Conservation (phyloP, 345 rosid species). For the Arabidopsis thaliana region TAIR10.1 NC_003076.8:25244501-25245000, state of each 20-base stretch:
- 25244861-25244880: conserved; percentile 97
- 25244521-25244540: not conserved
- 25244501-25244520: not conserved
- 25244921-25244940: conserved; percentile 99
- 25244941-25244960: conserved; percentile 57
- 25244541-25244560: conserved; percentile 92
- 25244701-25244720: conserved; percentile 64
- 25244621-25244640: conserved; percentile 92
- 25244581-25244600: conserved; percentile 97
- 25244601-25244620: conserved; percentile 80
- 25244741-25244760: not conserved
- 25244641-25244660: conserved; percentile 94
- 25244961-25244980: not conserved
- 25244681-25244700: conserved; percentile 89
- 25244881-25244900: conserved; percentile 94
- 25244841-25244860: conserved; percentile 83
- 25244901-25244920: conserved; percentile 97
- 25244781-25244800: conserved; percentile 16
- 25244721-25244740: conserved; percentile 50
- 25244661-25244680: conserved; percentile 91
- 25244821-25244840: conserved; percentile 12
- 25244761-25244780: conserved; percentile 1
- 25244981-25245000: not conserved
- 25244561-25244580: conserved; percentile 91
- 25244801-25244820: not conserved